Percentiles rank a stretch among this genome's conserved stretches.
Evolutionary conservation across 1,139 yeast genomes (phyloP).

Genomic region (Debaryomyces robertsiae): DNA sequence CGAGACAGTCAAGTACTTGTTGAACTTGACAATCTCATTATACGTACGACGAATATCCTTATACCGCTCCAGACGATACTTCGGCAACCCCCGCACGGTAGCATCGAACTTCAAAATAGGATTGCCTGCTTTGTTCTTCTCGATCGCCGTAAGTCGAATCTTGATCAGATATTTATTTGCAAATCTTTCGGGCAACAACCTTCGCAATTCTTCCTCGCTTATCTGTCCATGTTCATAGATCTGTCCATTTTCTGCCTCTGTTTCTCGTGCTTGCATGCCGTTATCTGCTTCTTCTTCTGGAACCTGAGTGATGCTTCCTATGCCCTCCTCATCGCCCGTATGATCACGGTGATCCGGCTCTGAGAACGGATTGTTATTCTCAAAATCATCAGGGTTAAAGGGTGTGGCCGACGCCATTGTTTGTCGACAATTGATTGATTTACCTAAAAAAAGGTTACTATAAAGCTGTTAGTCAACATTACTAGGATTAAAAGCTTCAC

Average conservation of each 20-base stretch:
- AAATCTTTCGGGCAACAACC: slow-evolving; percentile 55
- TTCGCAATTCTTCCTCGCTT: slow-evolving; percentile 42
- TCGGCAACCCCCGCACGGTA: slow-evolving; percentile 58
- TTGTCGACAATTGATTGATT: background rate
- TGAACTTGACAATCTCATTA: slow-evolving; percentile 73
- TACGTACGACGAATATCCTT: slow-evolving; percentile 81
- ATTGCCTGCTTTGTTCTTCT: slow-evolving; percentile 44
- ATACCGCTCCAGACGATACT: slow-evolving; percentile 70
- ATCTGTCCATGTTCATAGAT: slow-evolving; percentile 22
- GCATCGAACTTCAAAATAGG: slow-evolving; percentile 50
- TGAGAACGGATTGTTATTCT: slow-evolving; percentile 65
- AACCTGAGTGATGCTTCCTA: slow-evolving; percentile 3
- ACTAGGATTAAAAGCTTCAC: no score
- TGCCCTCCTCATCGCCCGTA: background rate
- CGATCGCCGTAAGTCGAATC: slow-evolving; percentile 36
- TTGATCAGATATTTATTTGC: slow-evolving; percentile 34
- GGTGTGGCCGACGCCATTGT: slow-evolving; percentile 58
- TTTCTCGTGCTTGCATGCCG: slow-evolving; percentile 7
- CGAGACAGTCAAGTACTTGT: slow-evolving; percentile 74
- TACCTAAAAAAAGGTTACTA: background rate
- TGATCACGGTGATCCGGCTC: slow-evolving; percentile 14
- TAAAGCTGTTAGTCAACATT: no score
- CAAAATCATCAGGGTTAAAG: slow-evolving; percentile 67
- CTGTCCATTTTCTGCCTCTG: background rate
- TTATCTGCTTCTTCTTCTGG: slow-evolving; percentile 9